Evolutionary conservation across 106 monocot species (phyloP).

Genomic region (Dioscorea dumetorum): DNA sequence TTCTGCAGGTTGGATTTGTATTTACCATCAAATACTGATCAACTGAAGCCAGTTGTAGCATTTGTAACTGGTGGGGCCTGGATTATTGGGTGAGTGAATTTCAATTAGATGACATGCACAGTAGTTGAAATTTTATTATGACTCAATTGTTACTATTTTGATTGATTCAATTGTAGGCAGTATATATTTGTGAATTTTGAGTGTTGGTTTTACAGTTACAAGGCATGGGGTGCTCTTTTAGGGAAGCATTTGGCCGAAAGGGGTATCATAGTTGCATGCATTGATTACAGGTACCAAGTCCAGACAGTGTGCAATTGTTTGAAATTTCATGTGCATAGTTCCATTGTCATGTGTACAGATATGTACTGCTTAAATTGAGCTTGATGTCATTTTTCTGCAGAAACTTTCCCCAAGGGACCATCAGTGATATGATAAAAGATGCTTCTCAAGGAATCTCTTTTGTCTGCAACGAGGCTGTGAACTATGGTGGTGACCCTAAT

Average conservation of each 20-base stretch:
- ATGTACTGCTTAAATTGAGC: background rate
- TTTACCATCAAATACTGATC: constrained; percentile 46
- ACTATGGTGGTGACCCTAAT: constrained; percentile 82
- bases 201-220: constrained; percentile 40
- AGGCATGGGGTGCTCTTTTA: constrained; percentile 80
- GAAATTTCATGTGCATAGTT: too few species aligned
- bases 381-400: constrained; percentile 20
- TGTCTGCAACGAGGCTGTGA: constrained; percentile 70
- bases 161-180: background rate
- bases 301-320: too few species aligned
- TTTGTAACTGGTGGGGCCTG: constrained; percentile 99
- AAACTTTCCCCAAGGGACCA: constrained; percentile 80
- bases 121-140: too few species aligned
- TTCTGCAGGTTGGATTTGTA: constrained; percentile 82
- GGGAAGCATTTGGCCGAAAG: constrained; percentile 63
- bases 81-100: constrained; percentile 91
- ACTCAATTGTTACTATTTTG: background rate
- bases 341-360: too few species aligned
- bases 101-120: background rate
- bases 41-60: constrained; percentile 68
- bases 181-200: background rate
- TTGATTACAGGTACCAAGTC: constrained; percentile 57
- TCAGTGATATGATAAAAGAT: constrained; percentile 73
- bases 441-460: constrained; percentile 91
- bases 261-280: constrained; percentile 72